A percentile compares a stretch with the other conserved stretches of the same genome.
Conservation (phyloP, 352 stramenopile genomes). For the Globisporangium yorkense region DNA sequence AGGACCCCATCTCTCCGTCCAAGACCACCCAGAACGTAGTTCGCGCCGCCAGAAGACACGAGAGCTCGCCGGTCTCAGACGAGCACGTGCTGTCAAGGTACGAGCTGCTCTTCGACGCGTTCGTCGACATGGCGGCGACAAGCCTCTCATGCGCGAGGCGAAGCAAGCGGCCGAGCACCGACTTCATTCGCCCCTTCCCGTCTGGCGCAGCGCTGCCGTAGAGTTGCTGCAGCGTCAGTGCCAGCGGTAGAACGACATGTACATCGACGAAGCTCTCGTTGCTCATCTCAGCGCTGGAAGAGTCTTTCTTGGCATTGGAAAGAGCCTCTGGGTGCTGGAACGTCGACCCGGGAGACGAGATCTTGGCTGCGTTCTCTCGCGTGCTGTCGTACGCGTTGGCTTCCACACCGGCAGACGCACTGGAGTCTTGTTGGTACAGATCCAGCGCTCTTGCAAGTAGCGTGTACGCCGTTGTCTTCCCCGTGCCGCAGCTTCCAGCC, state of each 20-base stretch:
- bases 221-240: constrained; percentile 35
- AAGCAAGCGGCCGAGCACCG: constrained; percentile 29
- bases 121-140: background rate
- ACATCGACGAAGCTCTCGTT: constrained; percentile 4
- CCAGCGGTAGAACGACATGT: constrained; percentile 30
- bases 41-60: constrained; percentile 6
- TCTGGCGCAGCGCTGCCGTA: constrained; percentile 37
- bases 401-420: background rate
- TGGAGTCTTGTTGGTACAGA: constrained; percentile 8
- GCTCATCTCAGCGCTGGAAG: background rate
- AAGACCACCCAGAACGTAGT: constrained; percentile 40
- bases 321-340: background rate
- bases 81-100: background rate
- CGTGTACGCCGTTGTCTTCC: constrained; percentile 32
- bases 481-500: constrained; percentile 19
- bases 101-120: background rate
- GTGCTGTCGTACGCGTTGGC: background rate
- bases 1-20: constrained; percentile 28
- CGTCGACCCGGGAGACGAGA: background rate
- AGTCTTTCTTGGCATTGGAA: background rate
- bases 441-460: constrained; percentile 25
- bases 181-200: constrained; percentile 24
- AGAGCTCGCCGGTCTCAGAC: background rate
- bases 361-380: background rate
- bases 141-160: constrained; percentile 25